Conservation (phyloP, 2,329 filamentous ascomycete species). For the Arthroderma sp. region DNA sequence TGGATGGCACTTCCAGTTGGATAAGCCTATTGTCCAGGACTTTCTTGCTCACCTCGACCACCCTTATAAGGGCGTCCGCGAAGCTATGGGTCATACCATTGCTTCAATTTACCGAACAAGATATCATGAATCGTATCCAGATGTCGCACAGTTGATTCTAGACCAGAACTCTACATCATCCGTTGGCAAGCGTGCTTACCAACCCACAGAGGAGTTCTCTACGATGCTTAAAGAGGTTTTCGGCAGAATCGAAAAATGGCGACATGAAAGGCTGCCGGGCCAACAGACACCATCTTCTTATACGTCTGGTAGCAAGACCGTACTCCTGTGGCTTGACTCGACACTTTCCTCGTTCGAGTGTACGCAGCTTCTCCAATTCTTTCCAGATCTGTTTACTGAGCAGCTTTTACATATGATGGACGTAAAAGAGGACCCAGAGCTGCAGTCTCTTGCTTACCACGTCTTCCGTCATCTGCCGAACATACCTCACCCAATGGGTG, state of each 20-base stretch:
- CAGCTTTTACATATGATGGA: constrained; percentile 99
- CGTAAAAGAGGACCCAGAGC: constrained; percentile 92
- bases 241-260: constrained; percentile 69
- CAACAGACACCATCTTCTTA: constrained; percentile 91
- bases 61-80: constrained; percentile 92
- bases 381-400: constrained; percentile 77
- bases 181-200: constrained; percentile 72
- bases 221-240: constrained; percentile 64
- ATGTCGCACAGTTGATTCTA: constrained; percentile 61
- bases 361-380: constrained; percentile 79
- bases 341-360: constrained; percentile 87
- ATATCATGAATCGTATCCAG: constrained; percentile 85
- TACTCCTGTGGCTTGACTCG: constrained; percentile 86
- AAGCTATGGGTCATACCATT: constrained; percentile 83
- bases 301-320: constrained; percentile 90
- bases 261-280: constrained; percentile 66
- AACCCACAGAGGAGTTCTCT: constrained; percentile 60
- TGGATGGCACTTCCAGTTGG: constrained; percentile 91
- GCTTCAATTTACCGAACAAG: constrained; percentile 78
- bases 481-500: constrained; percentile 76
- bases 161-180: constrained; percentile 68
- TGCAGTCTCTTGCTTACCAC: constrained; percentile 87
- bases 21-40: constrained; percentile 75
- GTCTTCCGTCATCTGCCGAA: constrained; percentile 95
- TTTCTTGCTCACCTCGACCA: constrained; percentile 89